These are phyloP conservation scores for Neoboletus magnificus DNA, from an alignment of 768 basidiomycete genomes.

Conservation along the genomic window DNA sequence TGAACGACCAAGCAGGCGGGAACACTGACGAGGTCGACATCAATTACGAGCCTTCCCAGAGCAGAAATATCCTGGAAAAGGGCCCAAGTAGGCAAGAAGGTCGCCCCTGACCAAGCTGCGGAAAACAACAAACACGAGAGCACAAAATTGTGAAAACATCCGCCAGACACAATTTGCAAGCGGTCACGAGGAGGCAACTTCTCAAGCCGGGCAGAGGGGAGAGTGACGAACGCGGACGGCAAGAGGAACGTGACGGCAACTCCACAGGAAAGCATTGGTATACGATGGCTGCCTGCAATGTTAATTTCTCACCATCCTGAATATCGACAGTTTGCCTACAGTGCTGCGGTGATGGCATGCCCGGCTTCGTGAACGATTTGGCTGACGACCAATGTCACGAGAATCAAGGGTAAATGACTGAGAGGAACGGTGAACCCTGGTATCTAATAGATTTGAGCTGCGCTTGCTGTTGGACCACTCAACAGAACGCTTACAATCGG, in stretches of 20 bases:
- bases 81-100: constrained; percentile 26
- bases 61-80: constrained; percentile 52
- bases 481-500: constrained; percentile 30
- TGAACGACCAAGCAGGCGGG: not conserved
- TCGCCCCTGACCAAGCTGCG: constrained; percentile 33
- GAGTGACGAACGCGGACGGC: constrained; percentile 72
- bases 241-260: constrained; percentile 58
- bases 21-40: constrained; percentile 49
- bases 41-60: constrained; percentile 53
- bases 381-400: constrained; percentile 56
- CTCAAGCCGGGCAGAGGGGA: constrained; percentile 45
- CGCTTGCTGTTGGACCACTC: not conserved
- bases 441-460: constrained; percentile 45
- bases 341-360: constrained; percentile 71
- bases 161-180: constrained; percentile 65
- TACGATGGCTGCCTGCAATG: constrained; percentile 48
- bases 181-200: constrained; percentile 39
- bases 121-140: constrained; percentile 49
- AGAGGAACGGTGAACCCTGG: constrained; percentile 81
- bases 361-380: constrained; percentile 81
- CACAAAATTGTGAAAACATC: constrained; percentile 75
- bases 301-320: not conserved
- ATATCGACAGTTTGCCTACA: constrained; percentile 43
- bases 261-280: constrained; percentile 62
- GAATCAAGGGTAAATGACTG: constrained; percentile 62